Evolutionary conservation across 2,329 filamentous ascomycete species (phyloP), one percentile per base, ranked within the genome.

Genomic region (Phyllosticta citribraziliensis): DNA sequence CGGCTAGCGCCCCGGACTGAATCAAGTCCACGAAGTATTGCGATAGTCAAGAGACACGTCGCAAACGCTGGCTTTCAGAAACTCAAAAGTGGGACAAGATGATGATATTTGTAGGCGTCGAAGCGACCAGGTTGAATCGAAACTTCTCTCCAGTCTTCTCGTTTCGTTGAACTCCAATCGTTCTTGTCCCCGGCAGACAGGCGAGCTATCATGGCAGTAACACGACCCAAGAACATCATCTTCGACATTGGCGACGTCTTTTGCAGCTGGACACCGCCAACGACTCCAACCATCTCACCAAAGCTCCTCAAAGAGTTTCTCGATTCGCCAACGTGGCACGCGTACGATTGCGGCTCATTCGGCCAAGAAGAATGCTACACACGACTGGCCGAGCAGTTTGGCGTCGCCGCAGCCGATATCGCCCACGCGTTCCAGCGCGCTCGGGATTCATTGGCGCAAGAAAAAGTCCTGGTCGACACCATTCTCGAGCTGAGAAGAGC

Each of bases 221-320:
- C 25, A 25, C 56, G 54, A 27, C 17, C 24, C 56, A 54, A 53
- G 35, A 61, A 62, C 8, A 64, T 74, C 24, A 70, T 74, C 19
- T 70, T 73, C 27, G 72, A 72, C 63, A 66, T 75, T 19, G 70
- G 72, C 19, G 71, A 73, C 62, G 70, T 73, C 24, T 67, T 74
- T 24, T 73, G 73, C 62, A 66, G 68, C 19, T 74, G 70, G 68
- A 69, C 67, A 5, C 62, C 70, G 8, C 57, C 62, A 2, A 67
- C 65, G 14, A 66, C 65, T 11, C 69, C 69, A 1, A 63, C 65
- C 1, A 65, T 74, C 11, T 57, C 63, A 17, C 63, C 62, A 5
- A 57, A 62, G 25, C 58, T 59, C 5, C 57, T 73, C 20, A 65
- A 65, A 35, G 58, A 64, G 1, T 68, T 73, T 14, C 60, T 70